Evolutionary conservation across 176 grass and related monocot species (phyloP), one percentile per base, ranked within the genome.

Genomic region (Eragrostis nindensis): DNA sequence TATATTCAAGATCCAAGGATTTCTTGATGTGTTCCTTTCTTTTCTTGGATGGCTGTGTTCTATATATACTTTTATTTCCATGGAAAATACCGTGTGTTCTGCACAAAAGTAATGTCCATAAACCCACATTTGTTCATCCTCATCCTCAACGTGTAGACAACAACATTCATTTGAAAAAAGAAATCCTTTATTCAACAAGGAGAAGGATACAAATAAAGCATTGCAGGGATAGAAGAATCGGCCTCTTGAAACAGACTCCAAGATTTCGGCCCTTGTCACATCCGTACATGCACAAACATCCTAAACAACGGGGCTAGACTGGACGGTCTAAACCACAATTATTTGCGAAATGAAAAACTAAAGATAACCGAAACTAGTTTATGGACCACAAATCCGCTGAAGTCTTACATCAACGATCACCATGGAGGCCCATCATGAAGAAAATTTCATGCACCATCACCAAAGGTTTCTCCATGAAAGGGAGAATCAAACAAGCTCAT

Each of bases 191-290:
- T 73, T 26, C 0, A 63, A 12, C 18, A 64, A 21, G 24, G 73
- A 41, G 36, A 62, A 70, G 62, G 42, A 49, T 19, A 40, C 42
- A 49, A 36, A 36, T 36, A 36, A 82, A 40, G 45, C 69, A 73
- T 41, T 73, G 22, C 69, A 63, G 17, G 32, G 68, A 82, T 25
- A 11, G 32, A 73, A 82, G 43, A 21, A 64, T 63, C 44, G 50
- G 44, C 25, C 55, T 65, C 57, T 52, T 40, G 60, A 73, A 65
- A 64, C 36, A 50, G 12, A 41, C 21, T 82, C 50, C 57, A 64
- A 57, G 42, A 72, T 27, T 24, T 29, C 13, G 11, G 26, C 15
- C 79, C 12, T 22, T 21, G n/a, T 24, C 39, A 50, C n/a, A 22
- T 2, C 56, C 69, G 5, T 27, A 68, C 77, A 80, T 80, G 65